phyloP scores from a whole-genome alignment of 2,329 filamentous ascomycete genomes.

The Stagonosporopsis chrysanthemi region DNA sequence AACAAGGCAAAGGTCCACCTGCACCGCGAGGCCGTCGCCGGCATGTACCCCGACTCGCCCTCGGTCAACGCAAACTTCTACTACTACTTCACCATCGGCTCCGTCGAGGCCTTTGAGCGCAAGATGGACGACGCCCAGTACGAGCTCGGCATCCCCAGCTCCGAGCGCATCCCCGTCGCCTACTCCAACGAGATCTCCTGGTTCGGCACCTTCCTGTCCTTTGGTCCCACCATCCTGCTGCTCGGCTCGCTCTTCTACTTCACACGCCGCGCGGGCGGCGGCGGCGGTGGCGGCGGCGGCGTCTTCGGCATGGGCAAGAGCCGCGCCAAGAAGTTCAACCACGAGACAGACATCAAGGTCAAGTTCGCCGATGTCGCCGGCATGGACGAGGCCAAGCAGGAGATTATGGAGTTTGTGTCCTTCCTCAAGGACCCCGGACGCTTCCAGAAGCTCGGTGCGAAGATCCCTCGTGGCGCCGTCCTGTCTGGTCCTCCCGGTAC shows the following conservation, averaged over 20 bases:
- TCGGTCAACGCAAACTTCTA: conserved; percentile 73
- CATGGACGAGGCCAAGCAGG: conserved; percentile 96
- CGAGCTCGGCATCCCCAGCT: conserved; percentile 82
- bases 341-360: conserved; percentile 94
- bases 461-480: conserved; percentile 96
- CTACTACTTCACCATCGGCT: conserved; percentile 96
- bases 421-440: conserved; percentile 93
- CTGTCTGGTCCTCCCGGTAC: conserved; percentile 97
- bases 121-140: conserved; percentile 87
- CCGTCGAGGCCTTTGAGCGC: conserved; percentile 89
- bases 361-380: conserved; percentile 97
- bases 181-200: conserved; percentile 80
- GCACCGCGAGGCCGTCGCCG: conserved; percentile 74
- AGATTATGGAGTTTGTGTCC: conserved; percentile 99
- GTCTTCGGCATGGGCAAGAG: conserved; percentile 97
- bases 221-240: conserved; percentile 86
- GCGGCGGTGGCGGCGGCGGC: conserved; percentile 69
- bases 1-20: conserved; percentile 81
- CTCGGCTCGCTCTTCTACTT: conserved; percentile 84
- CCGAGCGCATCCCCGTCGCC: conserved; percentile 91
- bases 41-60: conserved; percentile 78
- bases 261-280: conserved; percentile 75
- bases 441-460: conserved; percentile 93
- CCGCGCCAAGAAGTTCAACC: conserved; percentile 95
- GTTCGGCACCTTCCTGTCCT: conserved; percentile 76